A percentile compares a stretch with the other conserved stretches of the same genome.
Conservation (phyloP, 768 basidiomycete genomes). For the Termitomyces sp. region DNA sequence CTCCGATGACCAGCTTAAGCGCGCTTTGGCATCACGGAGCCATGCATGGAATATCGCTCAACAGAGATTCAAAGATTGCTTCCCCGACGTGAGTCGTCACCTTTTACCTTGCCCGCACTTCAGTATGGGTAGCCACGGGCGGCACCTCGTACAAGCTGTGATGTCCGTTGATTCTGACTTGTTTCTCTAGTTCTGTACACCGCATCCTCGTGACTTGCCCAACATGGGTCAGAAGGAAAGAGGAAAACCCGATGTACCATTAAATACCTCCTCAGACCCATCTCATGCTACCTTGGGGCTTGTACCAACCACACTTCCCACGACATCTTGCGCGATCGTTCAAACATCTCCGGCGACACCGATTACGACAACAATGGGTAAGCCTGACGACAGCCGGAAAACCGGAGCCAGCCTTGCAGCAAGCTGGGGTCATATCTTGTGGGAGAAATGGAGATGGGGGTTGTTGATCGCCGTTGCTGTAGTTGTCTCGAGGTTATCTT, state of each 20-base stretch:
- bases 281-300: background rate
- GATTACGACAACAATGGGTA: constrained; percentile 2
- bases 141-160: constrained; percentile 1
- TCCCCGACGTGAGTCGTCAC: constrained; percentile 66
- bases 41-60: constrained; percentile 84
- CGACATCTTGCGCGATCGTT: constrained; percentile 3
- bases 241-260: constrained; percentile 37
- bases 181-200: constrained; percentile 56
- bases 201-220: constrained; percentile 66
- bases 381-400: constrained; percentile 21
- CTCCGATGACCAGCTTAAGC: constrained; percentile 75
- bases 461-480: constrained; percentile 73
- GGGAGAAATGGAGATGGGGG: constrained; percentile 86
- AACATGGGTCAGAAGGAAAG: constrained; percentile 89
- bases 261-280: constrained; percentile 10
- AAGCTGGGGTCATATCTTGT: constrained; percentile 60
- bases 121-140: background rate
- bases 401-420: constrained; percentile 47
- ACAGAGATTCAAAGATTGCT: constrained; percentile 79
- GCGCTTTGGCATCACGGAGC: constrained; percentile 65
- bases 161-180: constrained; percentile 7
- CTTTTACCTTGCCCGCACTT: background rate
- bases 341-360: background rate
- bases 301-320: background rate
- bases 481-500: constrained; percentile 70